Base-by-base conservation (phyloP, 2,329 filamentous ascomycete genomes). In the Pyrenophora tritici-repentis region DNA sequence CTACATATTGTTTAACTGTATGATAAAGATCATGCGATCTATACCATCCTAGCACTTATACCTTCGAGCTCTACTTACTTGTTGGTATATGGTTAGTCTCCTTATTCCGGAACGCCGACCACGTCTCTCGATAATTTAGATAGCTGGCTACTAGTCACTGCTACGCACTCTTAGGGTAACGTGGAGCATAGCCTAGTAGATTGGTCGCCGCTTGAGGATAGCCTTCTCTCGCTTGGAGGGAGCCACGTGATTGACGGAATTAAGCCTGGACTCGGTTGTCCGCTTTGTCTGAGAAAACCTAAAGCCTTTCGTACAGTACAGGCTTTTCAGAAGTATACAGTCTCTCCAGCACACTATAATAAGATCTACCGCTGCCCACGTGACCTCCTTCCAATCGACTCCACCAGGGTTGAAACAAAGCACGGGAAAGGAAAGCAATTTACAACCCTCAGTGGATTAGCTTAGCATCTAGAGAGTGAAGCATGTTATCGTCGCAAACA, bases 361-460 rank as follows among this genome's bases (percentile, higher is more conserved):
- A 44, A 44, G 42, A 22, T 44, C 22, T 44, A 44, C n/a, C 14
- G 31, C 22, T 44, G 22, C 33, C 42, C 12, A 5, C 29, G 42
- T 29, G 16, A 17, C 14, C 33, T 44, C n/a, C n/a, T 36, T 8
- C 16, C 1, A 37, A 18, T 36, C 6, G 17, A 35, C 16, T 37
- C 34, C 14, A 47, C 10, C 29, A 46, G 13, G 26, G n/a, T 17
- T 12, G 5, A 20, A 36, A 31, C 9, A 32, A 39, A 41, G 39
- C 34, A 20, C 29, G 33, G 14, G 22, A 50, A 42, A 24, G 16
- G 31, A 40, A 57, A 42, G 50, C 40, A 38, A 6, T 57, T 57
- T 17, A 47, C 42, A 29, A 58, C 49, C 22, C 42, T 56, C 3
- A 47, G 48, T 40, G 49, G 56, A 1, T 34, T 58, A 20, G 39